Conservation (phyloP, 2,329 filamentous ascomycete genomes). For the Aspergillaceae sp. region DNA sequence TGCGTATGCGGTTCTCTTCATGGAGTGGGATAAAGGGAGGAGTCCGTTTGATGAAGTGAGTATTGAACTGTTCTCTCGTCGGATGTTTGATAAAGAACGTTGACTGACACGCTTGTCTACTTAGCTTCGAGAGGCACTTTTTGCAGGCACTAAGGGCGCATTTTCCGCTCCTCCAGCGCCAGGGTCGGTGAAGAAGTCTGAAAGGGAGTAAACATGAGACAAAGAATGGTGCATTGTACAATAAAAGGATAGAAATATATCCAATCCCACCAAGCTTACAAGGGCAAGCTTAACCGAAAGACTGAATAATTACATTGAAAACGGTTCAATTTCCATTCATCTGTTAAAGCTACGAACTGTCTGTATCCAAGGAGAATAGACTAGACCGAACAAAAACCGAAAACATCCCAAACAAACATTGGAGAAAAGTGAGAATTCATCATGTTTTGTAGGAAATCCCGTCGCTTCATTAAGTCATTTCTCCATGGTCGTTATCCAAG, state of each 20-base stretch:
- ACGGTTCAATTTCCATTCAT: conserved; percentile 2
- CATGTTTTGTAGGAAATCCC: conserved; percentile 6
- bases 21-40: conserved; percentile 36
- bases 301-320: too few species aligned
- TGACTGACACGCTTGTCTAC: neutral
- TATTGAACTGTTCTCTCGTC: neutral
- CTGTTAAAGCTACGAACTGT: conserved; percentile 8
- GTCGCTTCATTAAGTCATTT: conserved; percentile 20
- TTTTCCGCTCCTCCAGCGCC: conserved; percentile 28
- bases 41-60: conserved; percentile 36
- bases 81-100: too few species aligned
- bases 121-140: conserved; percentile 28
- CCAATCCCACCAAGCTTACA: conserved; percentile 1
- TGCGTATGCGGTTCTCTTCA: conserved; percentile 36
- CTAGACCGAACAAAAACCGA: neutral
- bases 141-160: conserved; percentile 21
- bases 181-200: conserved; percentile 13
- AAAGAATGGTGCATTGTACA: neutral
- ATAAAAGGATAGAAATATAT: neutral
- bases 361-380: conserved; percentile 5
- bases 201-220: conserved; percentile 7
- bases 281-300: too few species aligned
- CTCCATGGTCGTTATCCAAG: conserved; percentile 11
- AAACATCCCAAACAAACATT: neutral
- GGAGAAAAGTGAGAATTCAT: conserved; percentile 8